Conservation (phyloP, 352 stramenopile genomes). For the Phytophthora sp. region DNA sequence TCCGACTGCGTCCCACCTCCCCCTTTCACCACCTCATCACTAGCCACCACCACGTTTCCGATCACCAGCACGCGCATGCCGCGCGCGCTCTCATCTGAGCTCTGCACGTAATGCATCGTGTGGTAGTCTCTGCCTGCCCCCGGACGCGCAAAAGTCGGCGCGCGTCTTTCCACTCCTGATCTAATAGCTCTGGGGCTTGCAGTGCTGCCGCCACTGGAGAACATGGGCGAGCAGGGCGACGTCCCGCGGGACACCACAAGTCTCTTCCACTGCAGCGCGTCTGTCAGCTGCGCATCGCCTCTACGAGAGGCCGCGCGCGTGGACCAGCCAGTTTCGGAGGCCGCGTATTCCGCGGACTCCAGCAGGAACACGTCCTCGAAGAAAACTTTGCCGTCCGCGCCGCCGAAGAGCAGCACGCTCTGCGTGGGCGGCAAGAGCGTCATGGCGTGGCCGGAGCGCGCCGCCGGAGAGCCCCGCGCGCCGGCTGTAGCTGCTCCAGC, state of each 20-base stretch:
- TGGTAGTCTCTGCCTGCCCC: constrained; percentile 60
- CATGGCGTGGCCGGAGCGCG: constrained; percentile 67
- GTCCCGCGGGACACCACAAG: constrained; percentile 48
- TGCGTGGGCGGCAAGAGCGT: constrained; percentile 48
- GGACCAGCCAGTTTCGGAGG: not conserved
- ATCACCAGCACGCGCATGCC: constrained; percentile 69
- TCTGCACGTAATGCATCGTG: constrained; percentile 76
- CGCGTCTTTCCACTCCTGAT: constrained; percentile 9
- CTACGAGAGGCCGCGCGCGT: not conserved
- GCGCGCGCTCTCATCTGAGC: constrained; percentile 37
- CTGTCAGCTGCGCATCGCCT: not conserved
- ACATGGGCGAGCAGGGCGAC: constrained; percentile 19
- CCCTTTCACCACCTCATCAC: constrained; percentile 14
- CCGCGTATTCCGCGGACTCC: constrained; percentile 39
- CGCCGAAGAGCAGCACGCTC: constrained; percentile 69
- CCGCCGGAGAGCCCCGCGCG: constrained; percentile 15
- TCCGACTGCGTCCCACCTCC: constrained; percentile 22
- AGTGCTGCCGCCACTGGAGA: constrained; percentile 9
- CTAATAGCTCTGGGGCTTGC: constrained; percentile 9
- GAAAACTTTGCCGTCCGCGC: constrained; percentile 61
- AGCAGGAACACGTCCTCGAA: constrained; percentile 71
- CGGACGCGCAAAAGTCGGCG: constrained; percentile 18
- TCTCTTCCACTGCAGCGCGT: constrained; percentile 67
- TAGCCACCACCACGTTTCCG: constrained; percentile 63
- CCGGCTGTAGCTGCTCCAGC: not conserved